A percentile compares a stretch with the other conserved stretches of the same genome.
These are phyloP conservation scores for Verticillium nubilum DNA, from an alignment of 2,329 filamentous ascomycete genomes.

Conservation along the genomic window DNA sequence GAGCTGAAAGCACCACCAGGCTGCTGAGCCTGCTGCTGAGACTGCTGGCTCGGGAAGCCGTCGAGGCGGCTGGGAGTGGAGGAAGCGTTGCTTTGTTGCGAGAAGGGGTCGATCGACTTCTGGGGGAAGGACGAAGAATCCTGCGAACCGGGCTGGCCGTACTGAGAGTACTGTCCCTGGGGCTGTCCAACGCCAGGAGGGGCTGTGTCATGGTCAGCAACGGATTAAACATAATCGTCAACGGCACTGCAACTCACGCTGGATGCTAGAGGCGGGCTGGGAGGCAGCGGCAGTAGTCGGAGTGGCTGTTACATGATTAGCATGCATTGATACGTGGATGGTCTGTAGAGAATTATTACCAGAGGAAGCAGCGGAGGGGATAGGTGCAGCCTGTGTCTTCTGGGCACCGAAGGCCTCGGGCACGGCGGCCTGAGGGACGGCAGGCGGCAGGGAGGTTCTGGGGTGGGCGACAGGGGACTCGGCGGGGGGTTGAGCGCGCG, in stretches of 20 bases:
- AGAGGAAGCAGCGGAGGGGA: constrained; percentile 29
- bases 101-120: constrained; percentile 86
- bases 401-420: constrained; percentile 50
- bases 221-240: too few relatives aligned
- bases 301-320: constrained; percentile 7
- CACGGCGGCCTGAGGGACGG: constrained; percentile 46
- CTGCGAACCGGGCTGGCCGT: constrained; percentile 55
- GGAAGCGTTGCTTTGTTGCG: constrained; percentile 58
- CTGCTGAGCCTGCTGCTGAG: constrained; percentile 47
- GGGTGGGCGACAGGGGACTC: constrained; percentile 86
- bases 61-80: constrained; percentile 53
- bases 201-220: constrained; percentile 10
- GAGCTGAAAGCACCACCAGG: constrained; percentile 66
- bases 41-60: constrained; percentile 50
- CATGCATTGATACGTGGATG: constrained; percentile 14
- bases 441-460: constrained; percentile 79
- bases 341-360: constrained; percentile 26
- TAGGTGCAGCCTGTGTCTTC: constrained; percentile 45
- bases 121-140: constrained; percentile 58
- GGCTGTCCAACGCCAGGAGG: constrained; percentile 52
- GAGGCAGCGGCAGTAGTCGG: constrained; percentile 22
- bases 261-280: constrained; percentile 27
- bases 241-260: constrained; percentile 27
- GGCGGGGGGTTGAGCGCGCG: constrained; percentile 84
- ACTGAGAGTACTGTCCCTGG: constrained; percentile 64